Evolutionary conservation across 345 rosid genomes (phyloP), one percentile per base, ranked within the genome.

Genomic region (Reutealis trisperma): DNA sequence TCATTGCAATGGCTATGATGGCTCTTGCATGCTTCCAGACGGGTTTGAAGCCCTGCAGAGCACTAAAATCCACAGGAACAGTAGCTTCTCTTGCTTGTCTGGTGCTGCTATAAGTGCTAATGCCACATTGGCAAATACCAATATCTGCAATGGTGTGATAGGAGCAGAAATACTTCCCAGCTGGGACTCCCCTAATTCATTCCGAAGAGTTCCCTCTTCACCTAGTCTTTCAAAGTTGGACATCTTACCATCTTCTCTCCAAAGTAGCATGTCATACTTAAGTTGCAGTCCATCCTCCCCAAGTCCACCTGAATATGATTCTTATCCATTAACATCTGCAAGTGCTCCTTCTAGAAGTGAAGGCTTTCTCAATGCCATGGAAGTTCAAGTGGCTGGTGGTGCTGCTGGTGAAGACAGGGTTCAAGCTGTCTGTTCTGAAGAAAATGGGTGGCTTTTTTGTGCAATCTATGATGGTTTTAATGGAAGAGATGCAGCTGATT

Each of bases 371-470:
- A 89, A 84, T 77, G 84, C 89, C 51, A 83, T 76, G 84, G 97
- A 96, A 80, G 89, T 96, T 75, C 99, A 96, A 82, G 90, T 92
- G 70, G 99, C 99, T 3, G 99, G 98, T 19, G 99, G 99, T 71
- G 99, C 99, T 77, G 99, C 99, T 15, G 99, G 99, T 32, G 98
- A 96, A 84, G 99, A 92, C 84, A 88, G 98, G 72, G 98, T 96
- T 78, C 99, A 93, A 79, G 99, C 98, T 58, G 96, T 96, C 78
- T 96, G 99, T 80, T 96, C 97, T 72, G 98, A 93, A 81, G 99
- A 96, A 84, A 89, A 93, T 30, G 98, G 96, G 24, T 92, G 91
- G 96, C 88, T 96, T 14, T 93, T 92, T 70, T 93, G 99, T 57
- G 97, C 91, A 11, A 92, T 96, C 42, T 96, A 91, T 71, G 99